phyloP scores from a whole-genome alignment of 1,284 basidiomycete species.

The Apiotrichum domesticum region DNA sequence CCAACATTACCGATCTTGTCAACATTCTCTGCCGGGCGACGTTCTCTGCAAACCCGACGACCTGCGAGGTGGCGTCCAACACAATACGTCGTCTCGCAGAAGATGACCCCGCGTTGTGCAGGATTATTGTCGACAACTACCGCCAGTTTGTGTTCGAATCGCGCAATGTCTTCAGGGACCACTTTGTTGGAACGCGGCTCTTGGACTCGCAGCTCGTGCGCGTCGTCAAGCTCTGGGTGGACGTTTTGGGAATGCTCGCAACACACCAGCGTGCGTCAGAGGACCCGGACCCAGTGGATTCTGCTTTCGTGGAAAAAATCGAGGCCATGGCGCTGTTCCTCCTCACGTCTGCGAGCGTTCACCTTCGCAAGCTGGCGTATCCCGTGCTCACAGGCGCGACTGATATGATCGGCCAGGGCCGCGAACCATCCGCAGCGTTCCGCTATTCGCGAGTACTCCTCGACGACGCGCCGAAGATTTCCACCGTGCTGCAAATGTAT shows the following conservation, averaged over 20 bases:
- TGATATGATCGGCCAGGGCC: constrained; percentile 33
- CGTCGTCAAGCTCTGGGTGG: constrained; percentile 68
- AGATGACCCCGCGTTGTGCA: constrained; percentile 56
- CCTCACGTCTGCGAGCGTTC: constrained; percentile 57
- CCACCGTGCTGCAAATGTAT: constrained; percentile 30
- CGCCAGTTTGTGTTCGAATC: constrained; percentile 73
- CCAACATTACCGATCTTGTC: constrained; percentile 51
- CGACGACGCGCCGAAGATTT: constrained; percentile 16
- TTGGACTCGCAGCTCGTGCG: constrained; percentile 57
- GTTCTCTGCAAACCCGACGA: constrained; percentile 71
- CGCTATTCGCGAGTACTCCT: constrained; percentile 34
- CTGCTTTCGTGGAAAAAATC: constrained; percentile 51
- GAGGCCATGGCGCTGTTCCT: constrained; percentile 73
- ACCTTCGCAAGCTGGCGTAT: constrained; percentile 28
- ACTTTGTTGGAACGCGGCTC: constrained; percentile 56
- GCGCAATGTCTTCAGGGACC: constrained; percentile 60
- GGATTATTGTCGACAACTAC: constrained; percentile 63
- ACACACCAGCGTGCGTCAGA: constrained; percentile 46
- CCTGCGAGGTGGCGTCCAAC: constrained; percentile 63
- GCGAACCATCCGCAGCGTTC: constrained; percentile 39
- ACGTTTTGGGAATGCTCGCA: constrained; percentile 66
- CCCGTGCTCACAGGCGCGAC: constrained; percentile 29
- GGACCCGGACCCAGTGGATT: constrained; percentile 25
- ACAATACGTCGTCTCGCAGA: constrained; percentile 68
- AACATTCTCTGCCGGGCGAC: constrained; percentile 76